Conservation (phyloP, 2,329 filamentous ascomycete species). For the Aureobasidium sp. region DNA sequence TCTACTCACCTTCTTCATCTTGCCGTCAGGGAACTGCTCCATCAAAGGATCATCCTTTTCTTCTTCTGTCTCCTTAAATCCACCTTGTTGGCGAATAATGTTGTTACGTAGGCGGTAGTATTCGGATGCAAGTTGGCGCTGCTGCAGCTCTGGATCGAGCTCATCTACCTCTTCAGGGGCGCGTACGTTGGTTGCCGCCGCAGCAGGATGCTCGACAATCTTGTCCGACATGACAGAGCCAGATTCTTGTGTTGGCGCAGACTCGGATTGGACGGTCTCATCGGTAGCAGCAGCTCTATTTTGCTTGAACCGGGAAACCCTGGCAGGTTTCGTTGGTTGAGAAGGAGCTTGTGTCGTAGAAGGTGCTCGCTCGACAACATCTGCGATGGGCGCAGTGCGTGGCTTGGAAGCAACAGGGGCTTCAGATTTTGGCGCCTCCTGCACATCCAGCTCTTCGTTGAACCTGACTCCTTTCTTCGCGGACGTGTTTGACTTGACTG, state of each 20-base stretch:
- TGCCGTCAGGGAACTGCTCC: slow-evolving; percentile 23
- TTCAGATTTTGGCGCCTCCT: slow-evolving; percentile 12
- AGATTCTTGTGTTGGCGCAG: background rate
- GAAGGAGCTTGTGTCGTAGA: background rate
- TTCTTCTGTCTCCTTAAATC: slow-evolving; percentile 61
- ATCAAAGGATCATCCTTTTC: slow-evolving; percentile 53
- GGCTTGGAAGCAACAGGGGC: background rate
- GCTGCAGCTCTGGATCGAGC: slow-evolving; percentile 62
- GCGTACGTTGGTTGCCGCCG: slow-evolving; percentile 20
- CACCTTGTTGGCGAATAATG: slow-evolving; percentile 74
- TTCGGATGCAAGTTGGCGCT: slow-evolving; percentile 70
- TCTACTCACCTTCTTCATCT: slow-evolving; percentile 29
- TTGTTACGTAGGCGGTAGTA: slow-evolving; percentile 76
- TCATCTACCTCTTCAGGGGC: slow-evolving; percentile 31
- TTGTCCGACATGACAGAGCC: slow-evolving; percentile 46
- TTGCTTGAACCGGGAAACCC: slow-evolving; percentile 34
- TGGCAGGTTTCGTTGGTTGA: slow-evolving; percentile 20
- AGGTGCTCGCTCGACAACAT: slow-evolving; percentile 26
- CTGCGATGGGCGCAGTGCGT: slow-evolving; percentile 18
- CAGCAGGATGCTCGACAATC: slow-evolving; percentile 43
- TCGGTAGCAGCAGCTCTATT: background rate
- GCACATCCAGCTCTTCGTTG: slow-evolving; percentile 61
- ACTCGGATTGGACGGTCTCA: background rate
- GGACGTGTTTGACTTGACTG: slow-evolving; percentile 17
- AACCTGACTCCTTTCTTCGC: slow-evolving; percentile 70